Evolutionary conservation across 257 asterid species (phyloP), one percentile per base, ranked within the genome.

Genomic region (Gentiana dahurica): DNA sequence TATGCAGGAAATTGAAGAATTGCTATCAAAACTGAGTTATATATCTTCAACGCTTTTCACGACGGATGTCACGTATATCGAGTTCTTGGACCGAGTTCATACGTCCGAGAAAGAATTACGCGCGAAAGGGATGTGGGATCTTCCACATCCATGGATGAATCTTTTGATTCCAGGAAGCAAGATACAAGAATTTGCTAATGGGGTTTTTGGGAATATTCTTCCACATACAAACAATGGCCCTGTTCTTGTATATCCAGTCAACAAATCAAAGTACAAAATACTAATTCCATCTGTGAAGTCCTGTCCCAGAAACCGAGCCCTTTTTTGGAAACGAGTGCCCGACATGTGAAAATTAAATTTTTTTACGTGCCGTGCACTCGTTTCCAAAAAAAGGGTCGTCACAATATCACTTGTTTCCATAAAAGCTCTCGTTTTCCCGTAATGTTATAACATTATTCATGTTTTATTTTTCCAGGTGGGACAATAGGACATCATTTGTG

Each of bases 141-240:
- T 87, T 35, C 87, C 94, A 56, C 98, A 91, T 65, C 98, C 98
- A 62, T 91, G 98, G 98, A 85, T 87, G n/a, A 85, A 87, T 50
- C 94, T 91, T 45, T 86, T 87, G 44, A 82, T 91, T 34, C 96
- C 98, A 1, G 69, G 64, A 68, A 82, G 81, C 70, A 85, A 81
- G 59, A 85, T 87, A 54, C 77, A 78, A 35, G 52, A 45, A 5
- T 91, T 91, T 51, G 81, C 94, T 43, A 74, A 78, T 51, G 78
- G 67, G 34, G 95, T 91, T 46, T 91, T 90, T 46, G 89, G 94
- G 3, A 72, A 74, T 59, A 82, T 91, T 41, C 15, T 87, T 24
- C 77, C 71, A 33, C 73, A 91, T 58, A 87, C 96, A 51, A 81
- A 72, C 54, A 80, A 75, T 38, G 95, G 96, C 12, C 96, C 94